These are phyloP conservation scores for Corinectria fuckeliana DNA, from an alignment of 2,329 filamentous ascomycete species.

Conservation along the genomic window DNA sequence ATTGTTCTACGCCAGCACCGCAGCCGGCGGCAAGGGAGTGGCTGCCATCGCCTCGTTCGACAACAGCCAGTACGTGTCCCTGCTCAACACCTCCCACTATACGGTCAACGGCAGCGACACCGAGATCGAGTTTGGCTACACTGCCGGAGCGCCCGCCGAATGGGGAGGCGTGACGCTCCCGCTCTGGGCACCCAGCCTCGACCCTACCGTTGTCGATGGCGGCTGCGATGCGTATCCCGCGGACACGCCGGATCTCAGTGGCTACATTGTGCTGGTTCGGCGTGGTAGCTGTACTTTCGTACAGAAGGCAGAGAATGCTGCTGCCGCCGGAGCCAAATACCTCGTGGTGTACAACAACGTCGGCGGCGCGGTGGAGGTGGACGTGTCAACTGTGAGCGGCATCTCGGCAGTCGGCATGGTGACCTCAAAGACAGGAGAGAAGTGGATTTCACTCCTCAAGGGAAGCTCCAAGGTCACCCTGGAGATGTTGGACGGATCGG, in stretches of 20 bases:
- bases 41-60: conserved; percentile 59
- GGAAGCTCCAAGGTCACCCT: conserved; percentile 53
- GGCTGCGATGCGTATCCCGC: conserved; percentile 60
- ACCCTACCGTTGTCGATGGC: conserved; percentile 55
- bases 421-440: conserved; percentile 47
- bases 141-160: conserved; percentile 47
- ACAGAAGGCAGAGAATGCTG: conserved; percentile 60
- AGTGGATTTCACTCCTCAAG: conserved; percentile 52
- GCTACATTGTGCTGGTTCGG: conserved; percentile 64
- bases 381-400: conserved; percentile 40
- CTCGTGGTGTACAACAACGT: conserved; percentile 67
- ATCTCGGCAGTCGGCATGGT: conserved; percentile 52
- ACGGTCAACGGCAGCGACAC: conserved; percentile 44
- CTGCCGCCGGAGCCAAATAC: conserved; percentile 63
- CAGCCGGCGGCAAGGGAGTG: conserved; percentile 55
- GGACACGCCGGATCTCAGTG: conserved; percentile 62
- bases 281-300: conserved; percentile 64
- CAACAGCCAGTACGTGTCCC: conserved; percentile 50
- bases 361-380: conserved; percentile 42
- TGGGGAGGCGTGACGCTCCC: conserved; percentile 56
- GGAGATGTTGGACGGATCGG: conserved; percentile 50
- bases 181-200: conserved; percentile 56
- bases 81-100: conserved; percentile 53
- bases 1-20: conserved; percentile 57
- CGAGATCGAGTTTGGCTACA: conserved; percentile 50